Evolutionary conservation across 129 eudicot genomes (phyloP).

Genomic region (Tagetes patula): DNA sequence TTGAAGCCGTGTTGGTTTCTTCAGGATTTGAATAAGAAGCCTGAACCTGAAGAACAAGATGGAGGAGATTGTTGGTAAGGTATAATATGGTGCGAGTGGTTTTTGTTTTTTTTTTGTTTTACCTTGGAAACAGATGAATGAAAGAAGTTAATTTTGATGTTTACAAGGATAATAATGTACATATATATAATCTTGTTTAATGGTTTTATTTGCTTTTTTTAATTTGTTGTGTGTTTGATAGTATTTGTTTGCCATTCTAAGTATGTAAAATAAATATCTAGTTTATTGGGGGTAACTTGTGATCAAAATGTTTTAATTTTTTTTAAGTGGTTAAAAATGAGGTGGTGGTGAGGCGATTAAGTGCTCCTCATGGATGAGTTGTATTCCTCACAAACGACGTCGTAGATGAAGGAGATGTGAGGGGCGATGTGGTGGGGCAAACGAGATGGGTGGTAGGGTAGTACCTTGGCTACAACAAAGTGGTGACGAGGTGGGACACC

Average conservation of each 20-base stretch:
- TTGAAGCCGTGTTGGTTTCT: constrained; percentile 57
- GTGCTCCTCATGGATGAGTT: too few species aligned
- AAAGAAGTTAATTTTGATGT: constrained; percentile 42
- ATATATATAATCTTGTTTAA: constrained; percentile 26
- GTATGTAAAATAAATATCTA: too few species aligned
- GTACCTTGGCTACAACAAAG: too few species aligned
- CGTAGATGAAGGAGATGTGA: too few species aligned
- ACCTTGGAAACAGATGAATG: not conserved
- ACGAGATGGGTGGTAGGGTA: too few species aligned
- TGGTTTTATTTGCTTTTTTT: not conserved
- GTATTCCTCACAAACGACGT: too few species aligned
- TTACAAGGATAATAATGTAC: constrained; percentile 40
- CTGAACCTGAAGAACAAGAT: constrained; percentile 77
- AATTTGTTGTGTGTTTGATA: not conserved
- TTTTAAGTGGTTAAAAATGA: too few species aligned
- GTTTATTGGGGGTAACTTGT: too few species aligned
- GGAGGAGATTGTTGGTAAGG: constrained; percentile 42
- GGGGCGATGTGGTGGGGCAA: too few species aligned
- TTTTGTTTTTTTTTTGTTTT: not conserved
- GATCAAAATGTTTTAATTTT: too few species aligned
- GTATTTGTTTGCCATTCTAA: not conserved
- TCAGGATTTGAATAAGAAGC: constrained; percentile 75
- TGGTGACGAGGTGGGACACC: too few species aligned
- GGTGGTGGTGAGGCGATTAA: too few species aligned
- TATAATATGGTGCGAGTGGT: not conserved